These are phyloP conservation scores for Gardenia jasminoides DNA, from an alignment of 257 asterid species.

Conservation along the genomic window DNA sequence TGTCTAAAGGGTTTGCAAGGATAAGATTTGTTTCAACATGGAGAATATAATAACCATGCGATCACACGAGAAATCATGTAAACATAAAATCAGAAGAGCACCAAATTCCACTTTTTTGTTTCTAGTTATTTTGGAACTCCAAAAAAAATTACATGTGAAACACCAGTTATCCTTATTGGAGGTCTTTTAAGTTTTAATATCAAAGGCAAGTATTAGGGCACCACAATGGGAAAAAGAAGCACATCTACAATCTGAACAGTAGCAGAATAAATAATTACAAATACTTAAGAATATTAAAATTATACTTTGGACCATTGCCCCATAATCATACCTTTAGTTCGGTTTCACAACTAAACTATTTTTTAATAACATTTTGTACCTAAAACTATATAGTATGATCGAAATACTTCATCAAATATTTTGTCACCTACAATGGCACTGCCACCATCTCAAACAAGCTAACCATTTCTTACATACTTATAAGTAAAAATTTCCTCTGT, in stretches of 20 bases:
- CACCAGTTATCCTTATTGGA: background rate
- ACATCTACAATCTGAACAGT: background rate
- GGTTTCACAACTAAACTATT: background rate
- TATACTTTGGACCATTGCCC: no score
- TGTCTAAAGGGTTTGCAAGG: background rate
- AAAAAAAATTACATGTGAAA: background rate
- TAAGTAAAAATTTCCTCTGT: background rate
- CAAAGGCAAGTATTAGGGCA: background rate
- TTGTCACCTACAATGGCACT: background rate
- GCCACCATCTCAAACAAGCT: background rate
- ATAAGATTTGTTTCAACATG: background rate
- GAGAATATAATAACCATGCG: background rate
- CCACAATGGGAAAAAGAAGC: background rate
- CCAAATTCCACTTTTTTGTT: background rate
- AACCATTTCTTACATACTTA: background rate
- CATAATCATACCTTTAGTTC: background rate
- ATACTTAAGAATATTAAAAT: background rate
- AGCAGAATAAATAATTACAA: no score
- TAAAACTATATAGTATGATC: background rate
- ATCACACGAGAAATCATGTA: background rate
- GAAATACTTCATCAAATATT: background rate
- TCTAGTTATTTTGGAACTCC: no score
- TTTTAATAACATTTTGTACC: background rate
- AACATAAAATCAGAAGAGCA: background rate
- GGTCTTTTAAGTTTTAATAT: background rate